These are phyloP conservation scores for Trichothecium sympodiale DNA, from an alignment of 2,329 filamentous ascomycete genomes.

Conservation along the genomic window DNA sequence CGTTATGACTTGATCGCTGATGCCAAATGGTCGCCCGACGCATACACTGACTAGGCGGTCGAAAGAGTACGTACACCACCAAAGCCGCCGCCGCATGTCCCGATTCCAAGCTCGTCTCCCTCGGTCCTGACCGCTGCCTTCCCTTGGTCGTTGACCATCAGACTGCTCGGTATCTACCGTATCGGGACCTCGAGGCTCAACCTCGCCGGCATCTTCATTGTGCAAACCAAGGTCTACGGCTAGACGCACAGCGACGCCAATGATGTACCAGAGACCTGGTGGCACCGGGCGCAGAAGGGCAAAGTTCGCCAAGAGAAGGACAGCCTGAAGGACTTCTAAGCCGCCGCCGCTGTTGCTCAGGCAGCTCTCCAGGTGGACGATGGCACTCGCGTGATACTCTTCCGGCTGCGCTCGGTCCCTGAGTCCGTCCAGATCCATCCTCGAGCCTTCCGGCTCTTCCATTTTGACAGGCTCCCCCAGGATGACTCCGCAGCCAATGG, in stretches of 20 bases:
- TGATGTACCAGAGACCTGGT: conserved; percentile 93
- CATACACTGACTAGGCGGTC: conserved; percentile 92
- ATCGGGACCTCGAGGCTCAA: conserved; percentile 47
- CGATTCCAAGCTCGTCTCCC: conserved; percentile 71
- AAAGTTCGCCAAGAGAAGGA: conserved; percentile 81
- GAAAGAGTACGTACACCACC: conserved; percentile 96
- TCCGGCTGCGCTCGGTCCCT: conserved; percentile 61
- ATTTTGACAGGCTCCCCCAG: conserved; percentile 52
- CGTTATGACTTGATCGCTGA: conserved; percentile 92
- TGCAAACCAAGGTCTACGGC: conserved; percentile 88
- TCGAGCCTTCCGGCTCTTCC: conserved; percentile 23
- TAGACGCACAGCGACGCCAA: conserved; percentile 81
- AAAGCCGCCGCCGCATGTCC: conserved; percentile 75
- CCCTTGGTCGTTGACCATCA: conserved; percentile 19
- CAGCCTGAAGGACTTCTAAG: conserved; percentile 86
- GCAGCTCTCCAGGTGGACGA: conserved; percentile 82
- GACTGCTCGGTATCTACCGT: conserved; percentile 21
- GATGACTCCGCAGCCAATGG: conserved; percentile 89
- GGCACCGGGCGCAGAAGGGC: conserved; percentile 83
- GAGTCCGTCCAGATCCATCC: conserved; percentile 17
- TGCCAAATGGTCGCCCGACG: conserved; percentile 84
- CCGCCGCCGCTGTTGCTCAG: conserved; percentile 79
- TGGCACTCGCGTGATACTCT: conserved; percentile 91
- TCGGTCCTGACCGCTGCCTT: conserved; percentile 34
- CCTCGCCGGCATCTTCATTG: conserved; percentile 71